These are phyloP conservation scores for Ilex aquifolium DNA, from an alignment of 257 asterid genomes.

Conservation along the genomic window DNA sequence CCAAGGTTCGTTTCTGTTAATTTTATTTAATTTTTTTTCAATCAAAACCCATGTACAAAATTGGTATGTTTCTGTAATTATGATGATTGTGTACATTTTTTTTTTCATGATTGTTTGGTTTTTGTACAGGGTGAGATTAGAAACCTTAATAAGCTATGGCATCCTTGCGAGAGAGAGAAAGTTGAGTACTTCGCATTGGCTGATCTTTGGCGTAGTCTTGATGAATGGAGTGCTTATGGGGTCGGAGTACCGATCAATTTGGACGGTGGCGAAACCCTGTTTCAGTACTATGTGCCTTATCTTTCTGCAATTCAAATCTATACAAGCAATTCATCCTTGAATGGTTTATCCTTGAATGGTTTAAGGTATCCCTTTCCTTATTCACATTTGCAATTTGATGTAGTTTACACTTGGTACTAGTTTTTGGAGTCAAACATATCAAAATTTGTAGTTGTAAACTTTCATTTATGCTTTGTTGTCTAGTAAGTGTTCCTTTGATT, in stretches of 20 bases:
- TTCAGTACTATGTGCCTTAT: slow-evolving; percentile 88
- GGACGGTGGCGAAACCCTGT: slow-evolving; percentile 54
- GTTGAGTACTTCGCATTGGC: slow-evolving; percentile 70
- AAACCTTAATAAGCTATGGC: slow-evolving; percentile 88
- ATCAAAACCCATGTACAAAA: background rate
- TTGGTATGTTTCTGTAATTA: background rate
- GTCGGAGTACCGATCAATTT: slow-evolving; percentile 76
- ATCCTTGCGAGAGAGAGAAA: slow-evolving; percentile 88
- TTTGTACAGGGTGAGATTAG: slow-evolving; percentile 56
- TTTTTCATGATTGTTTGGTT: background rate
- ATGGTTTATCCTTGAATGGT: slow-evolving; percentile 48
- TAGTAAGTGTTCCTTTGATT: background rate
- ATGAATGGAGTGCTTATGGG: slow-evolving; percentile 96
- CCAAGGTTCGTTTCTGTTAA: slow-evolving; percentile 26
- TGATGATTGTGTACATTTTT: background rate
- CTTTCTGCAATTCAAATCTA: slow-evolving; percentile 96
- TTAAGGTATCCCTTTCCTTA: slow-evolving; percentile 46
- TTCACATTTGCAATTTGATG: background rate
- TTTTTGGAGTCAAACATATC: background rate
- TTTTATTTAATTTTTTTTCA: too few species aligned
- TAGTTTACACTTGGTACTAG: background rate
- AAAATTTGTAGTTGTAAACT: background rate
- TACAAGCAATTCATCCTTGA: slow-evolving; percentile 64
- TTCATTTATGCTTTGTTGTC: background rate
- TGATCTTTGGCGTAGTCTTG: slow-evolving; percentile 85